phyloP scores from a whole-genome alignment of 441 rosid genomes.

The Gossypium davidsonii region DNA sequence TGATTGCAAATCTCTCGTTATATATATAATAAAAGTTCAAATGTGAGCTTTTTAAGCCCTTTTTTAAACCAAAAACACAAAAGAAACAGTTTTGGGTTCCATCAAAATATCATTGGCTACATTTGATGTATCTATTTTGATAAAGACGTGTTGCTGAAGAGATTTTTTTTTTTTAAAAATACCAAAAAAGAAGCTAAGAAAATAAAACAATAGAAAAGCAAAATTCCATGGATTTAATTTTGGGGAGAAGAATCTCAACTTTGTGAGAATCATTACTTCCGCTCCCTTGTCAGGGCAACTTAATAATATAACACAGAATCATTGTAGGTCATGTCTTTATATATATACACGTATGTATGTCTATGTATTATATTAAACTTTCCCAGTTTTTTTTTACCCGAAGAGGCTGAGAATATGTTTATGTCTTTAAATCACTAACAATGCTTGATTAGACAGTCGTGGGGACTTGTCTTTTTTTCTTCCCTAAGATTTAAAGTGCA shows the following conservation, averaged over 20 bases:
- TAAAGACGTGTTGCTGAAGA: conserved; percentile 19
- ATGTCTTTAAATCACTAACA: conserved; percentile 9
- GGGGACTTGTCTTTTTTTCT: conserved; percentile 20
- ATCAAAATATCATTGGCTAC: conserved; percentile 27
- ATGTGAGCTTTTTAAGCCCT: conserved; percentile 28
- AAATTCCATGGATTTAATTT: background rate
- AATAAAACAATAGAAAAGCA: background rate
- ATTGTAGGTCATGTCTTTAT: conserved; percentile 19
- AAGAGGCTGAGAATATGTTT: background rate
- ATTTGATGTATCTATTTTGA: conserved; percentile 27
- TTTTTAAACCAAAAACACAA: conserved; percentile 12
- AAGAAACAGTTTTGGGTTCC: conserved; percentile 26
- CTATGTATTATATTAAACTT: conserved; percentile 14
- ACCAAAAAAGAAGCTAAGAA: background rate
- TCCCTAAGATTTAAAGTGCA: conserved; percentile 4
- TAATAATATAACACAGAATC: conserved; percentile 16
- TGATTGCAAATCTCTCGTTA: conserved; percentile 22
- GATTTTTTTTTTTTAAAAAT: background rate
- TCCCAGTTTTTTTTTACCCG: background rate
- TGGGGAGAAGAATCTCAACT: too few species aligned
- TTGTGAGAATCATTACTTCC: conserved; percentile 4
- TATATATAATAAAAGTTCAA: conserved; percentile 30
- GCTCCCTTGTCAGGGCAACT: background rate
- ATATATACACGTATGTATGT: too few species aligned
- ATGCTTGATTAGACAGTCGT: conserved; percentile 35